Evolutionary conservation across 176 grass and related monocot genomes (phyloP), one percentile per base, ranked within the genome.

Genomic region (Hyparrhenia diplandra): DNA sequence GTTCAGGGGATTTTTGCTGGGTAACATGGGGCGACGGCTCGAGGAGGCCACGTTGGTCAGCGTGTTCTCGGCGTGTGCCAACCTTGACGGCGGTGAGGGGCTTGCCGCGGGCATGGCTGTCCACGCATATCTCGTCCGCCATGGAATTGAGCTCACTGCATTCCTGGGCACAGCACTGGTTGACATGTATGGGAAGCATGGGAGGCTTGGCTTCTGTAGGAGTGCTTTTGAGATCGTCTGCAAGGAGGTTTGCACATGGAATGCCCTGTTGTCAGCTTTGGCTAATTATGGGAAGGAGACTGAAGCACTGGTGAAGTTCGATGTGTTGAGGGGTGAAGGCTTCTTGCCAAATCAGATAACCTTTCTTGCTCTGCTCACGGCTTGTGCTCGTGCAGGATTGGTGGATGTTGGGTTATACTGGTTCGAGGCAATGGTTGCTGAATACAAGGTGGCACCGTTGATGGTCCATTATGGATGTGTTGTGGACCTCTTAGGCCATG

Each of bases 381-480:
- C 91, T 14, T 97, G 91, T 67, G 77, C 87, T 54, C 85, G 87
- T 29, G 75, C 76, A 11, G 87, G 85, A 16, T 60, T 94, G 63
- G 94, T 92, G 71, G 85, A 92, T 13, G 29, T 59, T 45, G 94
- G 94, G 14, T 82, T 97, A 52, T 30, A 75, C 80, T 91, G 75
- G 84, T 92, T 97, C 2, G 25, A 90, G 18, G 23, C 30, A 1
- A 90, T 94, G 91, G 45, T 75, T 42, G 21, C 37, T 7, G 80
- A 90, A 51, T 78, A 86, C 52, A 75, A 79, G 80, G 30, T 94
- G 47, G 36, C 69, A 51, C 94, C 84, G 23, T 31, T 73, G 80
- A 94, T 94, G 91, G 76, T 84, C 67, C 91, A 94, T 89, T 94
- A 92, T 42, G 91, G 91, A n/a, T 97, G 91, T 68, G 67, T 92